Conservation (phyloP, 495 filamentous ascomycete genomes). For the Mycothermus thermophilus region DNA sequence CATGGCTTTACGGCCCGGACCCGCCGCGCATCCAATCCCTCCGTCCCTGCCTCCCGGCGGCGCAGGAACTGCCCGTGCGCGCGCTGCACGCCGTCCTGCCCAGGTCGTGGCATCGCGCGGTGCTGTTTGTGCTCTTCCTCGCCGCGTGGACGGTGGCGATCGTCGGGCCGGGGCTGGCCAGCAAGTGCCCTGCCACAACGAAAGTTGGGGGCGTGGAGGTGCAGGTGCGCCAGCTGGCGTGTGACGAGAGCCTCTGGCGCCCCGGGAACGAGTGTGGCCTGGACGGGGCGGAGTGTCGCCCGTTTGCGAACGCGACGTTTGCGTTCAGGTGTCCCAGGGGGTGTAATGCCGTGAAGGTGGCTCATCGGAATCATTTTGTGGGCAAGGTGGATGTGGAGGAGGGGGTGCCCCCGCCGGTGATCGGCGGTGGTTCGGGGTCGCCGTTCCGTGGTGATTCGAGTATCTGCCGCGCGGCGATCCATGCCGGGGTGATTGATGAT, state of each 20-base stretch:
- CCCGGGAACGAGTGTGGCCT: conserved; percentile 59
- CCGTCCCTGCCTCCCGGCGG: conserved; percentile 46
- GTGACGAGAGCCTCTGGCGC: conserved; percentile 45
- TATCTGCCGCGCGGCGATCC: conserved; percentile 25
- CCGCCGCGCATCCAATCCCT: conserved; percentile 30
- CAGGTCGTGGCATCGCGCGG: conserved; percentile 41
- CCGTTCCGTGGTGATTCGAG: conserved; percentile 68
- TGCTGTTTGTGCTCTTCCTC: conserved; percentile 44
- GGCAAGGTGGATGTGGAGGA: too few relatives aligned
- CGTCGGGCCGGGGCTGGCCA: conserved; percentile 35
- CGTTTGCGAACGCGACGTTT: conserved; percentile 51
- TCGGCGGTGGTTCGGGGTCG: conserved; percentile 47
- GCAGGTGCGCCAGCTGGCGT: conserved; percentile 37
- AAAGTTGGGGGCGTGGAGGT: too few relatives aligned
- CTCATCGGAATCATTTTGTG: too few relatives aligned
- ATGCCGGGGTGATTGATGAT: conserved; percentile 55
- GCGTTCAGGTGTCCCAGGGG: conserved; percentile 71
- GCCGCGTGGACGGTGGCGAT: conserved; percentile 54
- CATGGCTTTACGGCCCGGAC: conserved; percentile 7
- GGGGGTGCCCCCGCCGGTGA: conserved; percentile 51
- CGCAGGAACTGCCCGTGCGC: conserved; percentile 51
- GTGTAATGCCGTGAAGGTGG: conserved; percentile 48
- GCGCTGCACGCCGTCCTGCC: conserved; percentile 46
- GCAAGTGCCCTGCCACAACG: conserved; percentile 48
- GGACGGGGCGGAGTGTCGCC: conserved; percentile 61